Evolutionary conservation across 1,284 basidiomycete species (phyloP).

Genomic region (Cryptococcus sp.): DNA sequence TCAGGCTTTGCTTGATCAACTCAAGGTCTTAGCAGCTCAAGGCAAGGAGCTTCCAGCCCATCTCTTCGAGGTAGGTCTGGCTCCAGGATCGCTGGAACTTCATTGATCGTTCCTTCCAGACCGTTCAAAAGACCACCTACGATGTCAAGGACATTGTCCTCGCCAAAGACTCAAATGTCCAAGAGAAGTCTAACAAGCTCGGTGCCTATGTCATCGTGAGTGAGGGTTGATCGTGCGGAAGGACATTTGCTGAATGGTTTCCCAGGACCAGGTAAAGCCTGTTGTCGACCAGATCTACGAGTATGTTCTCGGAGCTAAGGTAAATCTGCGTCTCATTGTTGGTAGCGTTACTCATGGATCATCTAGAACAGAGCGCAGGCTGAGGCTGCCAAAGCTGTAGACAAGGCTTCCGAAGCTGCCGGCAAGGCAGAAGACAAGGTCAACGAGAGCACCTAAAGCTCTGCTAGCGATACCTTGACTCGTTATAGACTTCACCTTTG

Average conservation of each 20-base stretch:
- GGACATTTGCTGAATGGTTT: conserved; percentile 1
- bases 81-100: not conserved
- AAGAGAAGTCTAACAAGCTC: conserved; percentile 47
- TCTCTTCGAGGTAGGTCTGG: conserved; percentile 32
- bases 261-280: conserved; percentile 44
- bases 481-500: not conserved
- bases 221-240: not conserved
- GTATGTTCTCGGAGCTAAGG: conserved; percentile 42
- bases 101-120: conserved; percentile 18
- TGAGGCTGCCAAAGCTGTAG: conserved; percentile 17
- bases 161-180: conserved; percentile 40
- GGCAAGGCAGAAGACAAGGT: conserved; percentile 1
- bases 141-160: conserved; percentile 44
- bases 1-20: conserved; percentile 39
- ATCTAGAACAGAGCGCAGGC: conserved; percentile 26
- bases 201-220: conserved; percentile 41
- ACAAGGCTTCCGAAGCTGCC: conserved; percentile 9
- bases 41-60: conserved; percentile 39
- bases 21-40: conserved; percentile 37
- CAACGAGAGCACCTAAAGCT: not conserved
- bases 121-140: conserved; percentile 33
- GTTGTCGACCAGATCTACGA: conserved; percentile 45
- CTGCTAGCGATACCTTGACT: not conserved
- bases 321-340: not conserved
- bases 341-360: conserved; percentile 2